These are phyloP conservation scores for Trametes pubescens DNA, from an alignment of 1,284 basidiomycete species.

Conservation along the genomic window DNA sequence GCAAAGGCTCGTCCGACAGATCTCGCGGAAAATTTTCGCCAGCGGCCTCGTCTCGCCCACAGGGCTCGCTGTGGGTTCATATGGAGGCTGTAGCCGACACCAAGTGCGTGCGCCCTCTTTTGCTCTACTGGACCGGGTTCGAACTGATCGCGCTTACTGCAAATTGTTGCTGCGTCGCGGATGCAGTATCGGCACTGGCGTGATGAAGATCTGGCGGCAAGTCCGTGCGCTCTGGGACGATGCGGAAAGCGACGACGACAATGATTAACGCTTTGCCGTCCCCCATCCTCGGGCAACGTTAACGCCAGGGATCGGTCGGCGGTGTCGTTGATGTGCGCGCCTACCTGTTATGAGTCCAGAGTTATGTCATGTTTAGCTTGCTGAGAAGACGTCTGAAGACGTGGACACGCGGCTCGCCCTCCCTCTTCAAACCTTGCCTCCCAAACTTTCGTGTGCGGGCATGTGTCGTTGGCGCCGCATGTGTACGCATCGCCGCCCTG, in stretches of 20 bases:
- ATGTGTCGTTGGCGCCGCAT: neutral
- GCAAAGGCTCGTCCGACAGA: conserved; percentile 16
- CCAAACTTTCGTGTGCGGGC: neutral
- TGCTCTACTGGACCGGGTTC: neutral
- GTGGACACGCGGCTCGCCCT: neutral
- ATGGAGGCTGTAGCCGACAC: conserved; percentile 61
- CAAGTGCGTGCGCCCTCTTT: conserved; percentile 60
- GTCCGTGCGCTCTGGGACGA: conserved; percentile 42
- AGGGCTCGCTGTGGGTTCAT: conserved; percentile 55
- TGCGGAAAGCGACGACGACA: neutral
- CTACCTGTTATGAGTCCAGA: neutral
- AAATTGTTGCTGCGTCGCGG: conserved; percentile 18
- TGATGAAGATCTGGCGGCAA: conserved; percentile 48
- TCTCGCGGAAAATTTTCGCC: conserved; percentile 15
- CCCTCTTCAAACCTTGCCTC: neutral
- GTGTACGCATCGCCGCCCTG: neutral
- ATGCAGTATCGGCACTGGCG: conserved; percentile 48
- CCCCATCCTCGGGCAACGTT: neutral
- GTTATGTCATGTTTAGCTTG: conserved; percentile 8
- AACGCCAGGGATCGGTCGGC: neutral
- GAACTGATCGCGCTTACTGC: conserved; percentile 18
- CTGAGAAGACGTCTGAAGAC: too few species aligned
- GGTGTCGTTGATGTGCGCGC: neutral
- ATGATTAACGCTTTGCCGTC: neutral
- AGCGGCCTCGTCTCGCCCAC: neutral